Conservation (phyloP, 2,329 filamentous ascomycete genomes). For the Paracoccidioides brasiliensis region DNA sequence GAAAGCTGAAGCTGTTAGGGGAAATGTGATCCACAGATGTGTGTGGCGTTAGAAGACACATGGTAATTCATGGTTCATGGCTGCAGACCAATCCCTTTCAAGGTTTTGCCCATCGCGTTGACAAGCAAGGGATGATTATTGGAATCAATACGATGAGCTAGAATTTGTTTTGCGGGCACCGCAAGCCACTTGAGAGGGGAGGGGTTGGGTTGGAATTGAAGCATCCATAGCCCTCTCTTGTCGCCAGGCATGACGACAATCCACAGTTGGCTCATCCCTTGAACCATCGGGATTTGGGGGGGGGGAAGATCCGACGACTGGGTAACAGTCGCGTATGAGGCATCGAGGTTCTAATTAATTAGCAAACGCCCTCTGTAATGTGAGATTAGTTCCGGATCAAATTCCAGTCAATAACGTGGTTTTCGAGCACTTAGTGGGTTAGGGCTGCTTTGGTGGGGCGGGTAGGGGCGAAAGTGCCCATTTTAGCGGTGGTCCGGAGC, state of each 20-base stretch:
- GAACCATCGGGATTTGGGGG: no score
- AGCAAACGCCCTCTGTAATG: no score
- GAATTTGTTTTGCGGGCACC: neutral
- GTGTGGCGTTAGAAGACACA: neutral
- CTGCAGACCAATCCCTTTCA: neutral
- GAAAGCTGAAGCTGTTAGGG: neutral
- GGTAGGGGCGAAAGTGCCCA: neutral
- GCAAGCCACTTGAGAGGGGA: neutral
- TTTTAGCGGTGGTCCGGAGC: neutral
- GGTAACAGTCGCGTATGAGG: no score
- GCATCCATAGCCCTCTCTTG: neutral
- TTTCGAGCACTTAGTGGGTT: neutral
- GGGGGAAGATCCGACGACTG: no score
- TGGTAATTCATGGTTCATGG: neutral
- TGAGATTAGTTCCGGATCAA: neutral
- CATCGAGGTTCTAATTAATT: no score
- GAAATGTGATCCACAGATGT: neutral
- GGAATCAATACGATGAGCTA: neutral
- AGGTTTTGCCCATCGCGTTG: neutral
- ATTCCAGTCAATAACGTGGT: neutral
- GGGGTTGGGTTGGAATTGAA: neutral
- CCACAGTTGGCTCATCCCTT: neutral
- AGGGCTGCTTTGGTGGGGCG: neutral
- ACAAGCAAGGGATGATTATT: neutral
- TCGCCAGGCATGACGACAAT: neutral